Conservation (phyloP, 805 yeast genomes). For the Candida corydali region DNA sequence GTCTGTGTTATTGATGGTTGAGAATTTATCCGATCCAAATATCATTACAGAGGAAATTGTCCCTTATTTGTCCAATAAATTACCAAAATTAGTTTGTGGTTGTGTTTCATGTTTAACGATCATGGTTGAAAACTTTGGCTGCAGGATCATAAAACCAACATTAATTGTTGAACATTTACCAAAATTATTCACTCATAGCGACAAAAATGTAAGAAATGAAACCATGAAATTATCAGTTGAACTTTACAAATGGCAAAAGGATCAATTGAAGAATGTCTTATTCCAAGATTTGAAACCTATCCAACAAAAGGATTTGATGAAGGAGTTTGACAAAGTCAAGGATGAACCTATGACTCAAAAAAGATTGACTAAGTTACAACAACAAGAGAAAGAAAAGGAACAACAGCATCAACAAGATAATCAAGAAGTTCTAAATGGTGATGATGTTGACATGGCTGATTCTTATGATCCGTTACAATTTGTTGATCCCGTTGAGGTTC, state of each 20-base stretch:
- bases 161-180: slow-evolving; percentile 55
- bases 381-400: slow-evolving; percentile 24
- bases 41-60: slow-evolving; percentile 62
- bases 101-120: slow-evolving; percentile 53
- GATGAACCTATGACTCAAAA: slow-evolving; percentile 44
- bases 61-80: slow-evolving; percentile 56
- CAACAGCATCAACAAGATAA: slow-evolving; percentile 7
- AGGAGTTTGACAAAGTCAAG: slow-evolving; percentile 55
- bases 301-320: slow-evolving; percentile 79
- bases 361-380: slow-evolving; percentile 52
- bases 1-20: slow-evolving; percentile 58
- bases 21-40: slow-evolving; percentile 56
- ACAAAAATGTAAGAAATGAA: slow-evolving; percentile 78
- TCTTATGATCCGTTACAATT: slow-evolving; percentile 64
- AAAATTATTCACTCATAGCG: slow-evolving; percentile 79
- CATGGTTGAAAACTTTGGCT: slow-evolving; percentile 60
- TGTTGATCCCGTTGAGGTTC: slow-evolving; percentile 64
- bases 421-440: slow-evolving; percentile 10
- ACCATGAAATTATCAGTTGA: slow-evolving; percentile 66
- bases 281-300: slow-evolving; percentile 80
- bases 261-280: slow-evolving; percentile 50
- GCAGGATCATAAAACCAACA: slow-evolving; percentile 55
- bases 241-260: slow-evolving; percentile 72
- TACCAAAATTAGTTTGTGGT: slow-evolving; percentile 78
- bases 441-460: slow-evolving; percentile 29